Conservation (phyloP, 2,329 filamentous ascomycete genomes). For the Diaporthe sp. region DNA sequence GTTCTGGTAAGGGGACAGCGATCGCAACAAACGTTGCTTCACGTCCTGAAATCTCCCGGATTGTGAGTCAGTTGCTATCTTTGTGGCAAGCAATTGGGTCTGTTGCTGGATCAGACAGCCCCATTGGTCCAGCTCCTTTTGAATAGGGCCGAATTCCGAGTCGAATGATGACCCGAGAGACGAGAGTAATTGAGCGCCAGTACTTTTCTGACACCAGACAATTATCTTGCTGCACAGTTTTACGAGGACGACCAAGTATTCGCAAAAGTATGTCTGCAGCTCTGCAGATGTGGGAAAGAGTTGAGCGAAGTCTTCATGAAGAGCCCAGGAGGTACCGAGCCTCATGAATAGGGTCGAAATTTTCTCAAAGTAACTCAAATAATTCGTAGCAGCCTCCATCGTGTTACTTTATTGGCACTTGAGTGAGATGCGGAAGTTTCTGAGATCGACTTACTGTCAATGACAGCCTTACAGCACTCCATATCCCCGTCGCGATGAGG, state of each 20-base stretch:
- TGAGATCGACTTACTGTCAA: constrained; percentile 16
- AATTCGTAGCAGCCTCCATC: background rate
- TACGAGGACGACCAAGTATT: constrained; percentile 7
- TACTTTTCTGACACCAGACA: background rate
- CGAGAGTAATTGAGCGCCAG: background rate
- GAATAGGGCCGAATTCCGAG: constrained; percentile 14
- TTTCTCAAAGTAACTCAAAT: constrained; percentile 21
- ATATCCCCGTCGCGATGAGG: constrained; percentile 35
- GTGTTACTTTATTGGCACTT: background rate
- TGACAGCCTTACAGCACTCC: constrained; percentile 31
- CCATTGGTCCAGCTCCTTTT: constrained; percentile 26
- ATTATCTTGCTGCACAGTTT: constrained; percentile 1
- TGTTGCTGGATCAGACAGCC: constrained; percentile 11
- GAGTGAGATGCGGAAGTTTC: no score
- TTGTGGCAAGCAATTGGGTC: background rate
- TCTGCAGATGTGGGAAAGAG: constrained; percentile 5
- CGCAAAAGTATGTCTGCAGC: constrained; percentile 11
- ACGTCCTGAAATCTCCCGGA: background rate
- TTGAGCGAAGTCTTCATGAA: constrained; percentile 22
- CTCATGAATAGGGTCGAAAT: constrained; percentile 5
- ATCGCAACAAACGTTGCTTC: background rate
- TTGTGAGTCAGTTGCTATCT: background rate
- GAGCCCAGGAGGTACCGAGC: constrained; percentile 11
- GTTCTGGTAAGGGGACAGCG: constrained; percentile 23
- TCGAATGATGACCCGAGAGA: constrained; percentile 16